These are phyloP conservation scores for Saccharomycopsis sp. DNA, from an alignment of 805 yeast genomes.

Conservation along the genomic window DNA sequence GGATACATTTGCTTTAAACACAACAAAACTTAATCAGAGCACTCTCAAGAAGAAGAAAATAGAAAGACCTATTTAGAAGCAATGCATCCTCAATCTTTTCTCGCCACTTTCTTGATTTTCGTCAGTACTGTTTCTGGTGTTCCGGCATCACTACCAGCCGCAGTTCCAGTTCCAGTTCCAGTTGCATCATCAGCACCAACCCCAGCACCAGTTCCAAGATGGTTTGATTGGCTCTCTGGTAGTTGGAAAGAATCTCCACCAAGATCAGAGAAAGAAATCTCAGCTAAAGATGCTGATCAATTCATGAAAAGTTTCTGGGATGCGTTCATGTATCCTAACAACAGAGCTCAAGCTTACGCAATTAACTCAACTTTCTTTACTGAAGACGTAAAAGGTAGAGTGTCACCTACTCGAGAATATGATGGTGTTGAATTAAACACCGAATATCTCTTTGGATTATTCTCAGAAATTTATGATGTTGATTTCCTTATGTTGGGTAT, in stretches of 20 bases:
- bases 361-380: conserved; percentile 24
- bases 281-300: background rate
- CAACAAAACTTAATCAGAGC: no score
- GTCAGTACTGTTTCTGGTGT: no score
- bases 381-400: conserved; percentile 22
- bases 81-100: no score
- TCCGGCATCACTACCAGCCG: no score
- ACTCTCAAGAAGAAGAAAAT: no score
- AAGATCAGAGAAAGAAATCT: background rate
- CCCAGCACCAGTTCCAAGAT: background rate
- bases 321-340: conserved; percentile 27
- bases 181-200: background rate
- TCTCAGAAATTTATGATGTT: conserved; percentile 18
- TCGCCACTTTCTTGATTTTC: no score
- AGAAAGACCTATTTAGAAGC: no score
- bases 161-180: no score
- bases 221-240: background rate
- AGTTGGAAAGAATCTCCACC: background rate
- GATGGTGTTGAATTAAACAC: conserved; percentile 25
- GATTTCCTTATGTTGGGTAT: conserved; percentile 21
- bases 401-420: conserved; percentile 24
- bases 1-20: no score
- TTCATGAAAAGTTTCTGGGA: conserved; percentile 16
- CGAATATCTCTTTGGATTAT: conserved; percentile 25
- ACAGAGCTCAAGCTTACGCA: conserved; percentile 18